A percentile compares a stretch with the other conserved stretches of the same genome.
Conservation (phyloP, 768 basidiomycete genomes). For the Epithele typhae region DNA sequence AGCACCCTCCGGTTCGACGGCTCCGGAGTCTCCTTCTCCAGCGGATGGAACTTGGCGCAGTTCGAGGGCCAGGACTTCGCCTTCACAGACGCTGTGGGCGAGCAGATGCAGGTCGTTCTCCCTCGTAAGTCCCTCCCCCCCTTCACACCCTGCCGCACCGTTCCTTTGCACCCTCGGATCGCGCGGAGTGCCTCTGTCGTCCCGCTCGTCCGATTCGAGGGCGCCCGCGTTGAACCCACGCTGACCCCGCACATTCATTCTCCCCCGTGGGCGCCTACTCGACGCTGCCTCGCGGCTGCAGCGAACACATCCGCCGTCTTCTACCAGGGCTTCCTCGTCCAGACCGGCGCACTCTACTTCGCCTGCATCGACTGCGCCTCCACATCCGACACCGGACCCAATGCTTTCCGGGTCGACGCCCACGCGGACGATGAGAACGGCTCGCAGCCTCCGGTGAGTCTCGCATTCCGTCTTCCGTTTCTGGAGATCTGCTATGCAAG, state of each 20-base stretch:
- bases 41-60: conserved; percentile 18
- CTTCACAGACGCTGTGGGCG: conserved; percentile 14
- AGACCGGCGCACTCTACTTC: conserved; percentile 25
- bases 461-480: background rate
- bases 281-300: conserved; percentile 7
- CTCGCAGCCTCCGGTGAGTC: conserved; percentile 18
- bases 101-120: conserved; percentile 19
- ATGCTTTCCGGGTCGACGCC: conserved; percentile 19
- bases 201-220: no score
- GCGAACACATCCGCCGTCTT: conserved; percentile 22
- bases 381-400: conserved; percentile 9
- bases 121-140: conserved; percentile 23
- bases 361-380: conserved; percentile 28
- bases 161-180: no score
- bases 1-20: conserved; percentile 14
- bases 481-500: background rate
- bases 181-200: no score
- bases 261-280: no score
- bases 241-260: no score
- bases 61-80: conserved; percentile 4
- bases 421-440: conserved; percentile 19
- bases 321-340: conserved; percentile 26
- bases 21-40: conserved; percentile 17
- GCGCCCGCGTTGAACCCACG: no score
- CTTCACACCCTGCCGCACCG: background rate